phyloP scores from a whole-genome alignment of 305 asterid genomes.

The Andrographis paniculata region DNA sequence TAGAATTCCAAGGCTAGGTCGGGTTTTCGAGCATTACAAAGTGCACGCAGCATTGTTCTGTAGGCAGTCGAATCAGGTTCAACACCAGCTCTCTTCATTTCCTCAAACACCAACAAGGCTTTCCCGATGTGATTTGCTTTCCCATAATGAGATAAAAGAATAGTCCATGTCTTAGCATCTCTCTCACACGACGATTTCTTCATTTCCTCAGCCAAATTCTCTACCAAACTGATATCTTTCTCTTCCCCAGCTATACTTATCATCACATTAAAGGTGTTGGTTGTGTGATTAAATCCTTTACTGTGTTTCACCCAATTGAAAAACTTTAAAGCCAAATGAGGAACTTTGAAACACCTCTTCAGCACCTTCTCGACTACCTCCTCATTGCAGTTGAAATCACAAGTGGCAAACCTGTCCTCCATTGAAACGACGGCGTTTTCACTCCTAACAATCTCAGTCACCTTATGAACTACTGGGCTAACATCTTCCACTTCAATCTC shows the following conservation, averaged over 20 bases:
- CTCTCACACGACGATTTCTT: conserved; percentile 39
- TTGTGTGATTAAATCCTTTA: conserved; percentile 42
- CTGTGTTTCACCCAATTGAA: conserved; percentile 60
- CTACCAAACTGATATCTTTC: conserved; percentile 42
- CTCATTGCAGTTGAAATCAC: conserved; percentile 31
- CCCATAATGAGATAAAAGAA: conserved; percentile 54
- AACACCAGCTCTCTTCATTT: conserved; percentile 57
- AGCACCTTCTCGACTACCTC: conserved; percentile 65
- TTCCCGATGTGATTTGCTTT: conserved; percentile 45
- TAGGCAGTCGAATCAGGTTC: conserved; percentile 50
- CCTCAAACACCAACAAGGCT: conserved; percentile 54
- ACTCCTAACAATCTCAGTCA: conserved; percentile 60
- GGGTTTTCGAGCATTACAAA: conserved; percentile 45
- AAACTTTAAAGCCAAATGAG: conserved; percentile 64
- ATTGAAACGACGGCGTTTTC: conserved; percentile 28
- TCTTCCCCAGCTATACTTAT: conserved; percentile 58
- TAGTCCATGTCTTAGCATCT: conserved; percentile 68
- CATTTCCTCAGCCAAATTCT: conserved; percentile 58
- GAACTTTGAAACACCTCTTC: conserved; percentile 84
- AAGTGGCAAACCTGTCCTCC: conserved; percentile 55
- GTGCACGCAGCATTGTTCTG: conserved; percentile 41
- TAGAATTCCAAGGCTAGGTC: conserved; percentile 74
- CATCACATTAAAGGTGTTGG: conserved; percentile 47
- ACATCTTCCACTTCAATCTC: conserved; percentile 34
- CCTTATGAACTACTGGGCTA: conserved; percentile 47